Conservation (phyloP, 1,139 yeast genomes). For the Hansenula sp. region DNA sequence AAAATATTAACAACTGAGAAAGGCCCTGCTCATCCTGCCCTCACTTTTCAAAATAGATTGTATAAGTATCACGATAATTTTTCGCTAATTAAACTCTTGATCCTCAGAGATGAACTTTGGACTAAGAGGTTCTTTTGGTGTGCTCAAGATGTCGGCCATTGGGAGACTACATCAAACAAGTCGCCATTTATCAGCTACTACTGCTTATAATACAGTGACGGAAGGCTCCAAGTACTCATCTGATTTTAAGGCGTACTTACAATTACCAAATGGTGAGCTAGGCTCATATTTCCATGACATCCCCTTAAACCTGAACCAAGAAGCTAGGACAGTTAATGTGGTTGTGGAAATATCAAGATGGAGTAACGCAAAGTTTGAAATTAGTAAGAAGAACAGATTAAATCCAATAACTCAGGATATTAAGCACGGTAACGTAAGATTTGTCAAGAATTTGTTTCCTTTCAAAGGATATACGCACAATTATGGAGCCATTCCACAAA, state of each 20-base stretch:
- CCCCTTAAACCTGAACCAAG: constrained; percentile 67
- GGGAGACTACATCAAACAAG: background rate
- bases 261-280: constrained; percentile 40
- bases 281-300: constrained; percentile 88
- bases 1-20: too few relatives aligned
- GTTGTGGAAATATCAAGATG: constrained; percentile 94
- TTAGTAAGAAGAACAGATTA: constrained; percentile 64
- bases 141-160: background rate
- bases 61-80: too few relatives aligned
- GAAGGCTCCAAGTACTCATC: constrained; percentile 40
- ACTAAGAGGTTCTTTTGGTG: background rate
- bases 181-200: constrained; percentile 2
- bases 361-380: constrained; percentile 93
- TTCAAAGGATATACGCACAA: constrained; percentile 95
- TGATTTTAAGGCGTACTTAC: constrained; percentile 39
- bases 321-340: constrained; percentile 71
- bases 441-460: constrained; percentile 90
- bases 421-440: constrained; percentile 84
- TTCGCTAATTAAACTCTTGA: background rate
- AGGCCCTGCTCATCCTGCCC: too few relatives aligned
- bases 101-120: background rate
- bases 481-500: constrained; percentile 98
- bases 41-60: too few relatives aligned
- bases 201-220: constrained; percentile 24
- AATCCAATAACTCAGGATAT: constrained; percentile 95